These are phyloP conservation scores for Cercophora scortea DNA, from an alignment of 495 filamentous ascomycete species.

Conservation along the genomic window DNA sequence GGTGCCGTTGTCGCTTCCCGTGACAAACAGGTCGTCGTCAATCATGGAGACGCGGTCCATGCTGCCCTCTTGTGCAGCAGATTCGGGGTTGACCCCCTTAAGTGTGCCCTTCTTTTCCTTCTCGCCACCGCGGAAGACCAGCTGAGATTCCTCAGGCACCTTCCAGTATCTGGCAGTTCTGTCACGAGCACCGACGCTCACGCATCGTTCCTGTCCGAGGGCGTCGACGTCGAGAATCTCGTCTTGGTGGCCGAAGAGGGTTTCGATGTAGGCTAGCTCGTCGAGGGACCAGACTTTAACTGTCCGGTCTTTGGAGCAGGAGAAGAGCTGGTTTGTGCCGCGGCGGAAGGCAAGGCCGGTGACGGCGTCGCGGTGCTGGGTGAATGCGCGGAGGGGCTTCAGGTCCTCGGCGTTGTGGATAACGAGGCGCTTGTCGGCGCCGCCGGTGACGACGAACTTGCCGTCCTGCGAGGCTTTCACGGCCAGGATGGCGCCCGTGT, in stretches of 20 bases:
- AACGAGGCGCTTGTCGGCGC: slow-evolving; percentile 69
- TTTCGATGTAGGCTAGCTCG: slow-evolving; percentile 85
- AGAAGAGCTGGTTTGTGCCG: slow-evolving; percentile 89
- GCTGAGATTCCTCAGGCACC: slow-evolving; percentile 86
- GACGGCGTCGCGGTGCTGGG: slow-evolving; percentile 85
- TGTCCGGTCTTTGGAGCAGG: slow-evolving; percentile 78
- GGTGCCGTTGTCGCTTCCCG: slow-evolving; percentile 81
- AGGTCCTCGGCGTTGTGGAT: slow-evolving; percentile 78
- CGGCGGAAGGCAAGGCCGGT: slow-evolving; percentile 76
- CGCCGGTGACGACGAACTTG: slow-evolving; percentile 85
- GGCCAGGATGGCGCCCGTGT: slow-evolving; percentile 65
- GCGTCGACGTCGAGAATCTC: slow-evolving; percentile 75
- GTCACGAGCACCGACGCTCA: slow-evolving; percentile 81
- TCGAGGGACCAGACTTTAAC: slow-evolving; percentile 66
- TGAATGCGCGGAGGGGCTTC: slow-evolving; percentile 71
- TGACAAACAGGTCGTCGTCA: slow-evolving; percentile 85
- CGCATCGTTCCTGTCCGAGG: slow-evolving; percentile 75
- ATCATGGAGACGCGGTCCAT: slow-evolving; percentile 86
- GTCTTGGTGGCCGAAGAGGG: slow-evolving; percentile 93
- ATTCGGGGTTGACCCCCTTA: slow-evolving; percentile 15
- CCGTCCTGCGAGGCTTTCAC: slow-evolving; percentile 84
- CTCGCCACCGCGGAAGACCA: slow-evolving; percentile 85
- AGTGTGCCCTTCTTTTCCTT: slow-evolving; percentile 41
- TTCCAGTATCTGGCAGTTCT: slow-evolving; percentile 95
- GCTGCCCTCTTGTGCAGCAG: slow-evolving; percentile 62